A percentile compares a stretch with the other conserved stretches of the same genome.
phyloP scores from a whole-genome alignment of 495 filamentous ascomycete genomes.

The Talaromyces proteolyticus region DNA sequence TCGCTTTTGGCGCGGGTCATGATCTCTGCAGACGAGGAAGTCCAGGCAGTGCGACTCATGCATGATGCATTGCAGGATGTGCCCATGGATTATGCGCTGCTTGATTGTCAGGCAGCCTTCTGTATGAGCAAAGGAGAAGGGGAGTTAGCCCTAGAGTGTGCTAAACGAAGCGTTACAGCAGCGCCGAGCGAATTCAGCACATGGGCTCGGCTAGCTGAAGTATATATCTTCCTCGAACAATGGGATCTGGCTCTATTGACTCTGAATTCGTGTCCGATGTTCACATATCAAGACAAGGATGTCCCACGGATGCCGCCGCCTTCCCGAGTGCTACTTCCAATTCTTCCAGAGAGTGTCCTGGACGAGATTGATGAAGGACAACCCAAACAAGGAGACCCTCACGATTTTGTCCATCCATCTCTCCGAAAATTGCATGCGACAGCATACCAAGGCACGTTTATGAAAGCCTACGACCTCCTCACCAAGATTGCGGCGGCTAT shows the following conservation, averaged over 20 bases:
- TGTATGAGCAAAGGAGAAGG: constrained; percentile 79
- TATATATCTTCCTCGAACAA: constrained; percentile 86
- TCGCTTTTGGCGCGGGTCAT: constrained; percentile 86
- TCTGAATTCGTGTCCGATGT: constrained; percentile 99
- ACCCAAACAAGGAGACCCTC: constrained; percentile 58
- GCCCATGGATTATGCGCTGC: constrained; percentile 92
- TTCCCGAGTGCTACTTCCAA: constrained; percentile 75
- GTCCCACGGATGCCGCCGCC: constrained; percentile 90
- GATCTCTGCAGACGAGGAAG: constrained; percentile 91
- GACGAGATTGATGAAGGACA: constrained; percentile 95
- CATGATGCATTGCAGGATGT: constrained; percentile 83
- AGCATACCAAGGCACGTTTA: constrained; percentile 86
- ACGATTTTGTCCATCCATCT: constrained; percentile 81
- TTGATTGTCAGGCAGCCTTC: constrained; percentile 92
- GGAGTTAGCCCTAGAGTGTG: constrained; percentile 85
- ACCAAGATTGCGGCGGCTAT: constrained; percentile 94
- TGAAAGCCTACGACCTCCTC: constrained; percentile 87
- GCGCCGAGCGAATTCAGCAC: constrained; percentile 96
- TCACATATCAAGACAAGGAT: constrained; percentile 98
- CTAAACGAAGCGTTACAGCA: constrained; percentile 87
- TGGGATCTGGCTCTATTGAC: constrained; percentile 93
- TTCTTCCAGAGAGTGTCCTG: constrained; percentile 81
- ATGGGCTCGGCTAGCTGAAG: constrained; percentile 88
- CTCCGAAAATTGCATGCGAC: constrained; percentile 83
- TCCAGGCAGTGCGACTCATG: constrained; percentile 82